phyloP scores from a whole-genome alignment of 2,329 filamentous ascomycete genomes.

The Grosmannia penicillata region DNA sequence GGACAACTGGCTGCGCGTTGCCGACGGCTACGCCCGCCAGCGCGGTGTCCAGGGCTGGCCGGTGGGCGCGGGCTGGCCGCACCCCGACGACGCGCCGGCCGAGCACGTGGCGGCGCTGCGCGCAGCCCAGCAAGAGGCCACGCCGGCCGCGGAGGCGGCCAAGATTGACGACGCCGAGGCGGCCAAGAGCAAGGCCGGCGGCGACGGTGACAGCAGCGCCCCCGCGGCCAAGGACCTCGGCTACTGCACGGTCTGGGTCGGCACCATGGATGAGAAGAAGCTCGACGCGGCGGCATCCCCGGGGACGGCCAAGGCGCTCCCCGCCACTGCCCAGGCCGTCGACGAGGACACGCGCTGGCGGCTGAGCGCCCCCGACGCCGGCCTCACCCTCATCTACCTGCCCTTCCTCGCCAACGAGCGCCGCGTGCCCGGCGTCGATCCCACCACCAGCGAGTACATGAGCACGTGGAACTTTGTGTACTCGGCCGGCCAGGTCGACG shows the following conservation, averaged over 20 bases:
- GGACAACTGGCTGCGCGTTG: constrained; percentile 92
- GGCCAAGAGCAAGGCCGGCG: neutral
- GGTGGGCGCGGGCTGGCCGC: constrained; percentile 86
- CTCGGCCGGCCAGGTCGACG: constrained; percentile 76
- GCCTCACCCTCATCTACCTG: constrained; percentile 80
- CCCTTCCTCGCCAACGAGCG: constrained; percentile 67
- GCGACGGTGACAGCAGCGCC: too few species aligned
- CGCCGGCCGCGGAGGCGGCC: constrained; percentile 34
- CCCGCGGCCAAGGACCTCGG: constrained; percentile 49
- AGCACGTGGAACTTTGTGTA: constrained; percentile 98
- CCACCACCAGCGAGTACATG: constrained; percentile 69
- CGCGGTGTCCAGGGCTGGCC: constrained; percentile 91
- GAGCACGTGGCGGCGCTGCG: constrained; percentile 52
- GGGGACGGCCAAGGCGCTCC: constrained; percentile 21
- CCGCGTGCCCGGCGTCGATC: constrained; percentile 68
- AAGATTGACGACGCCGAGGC: constrained; percentile 8
- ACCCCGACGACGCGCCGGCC: constrained; percentile 38
- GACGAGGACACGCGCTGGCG: constrained; percentile 53
- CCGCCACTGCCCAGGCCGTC: constrained; percentile 20
- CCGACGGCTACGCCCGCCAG: constrained; percentile 83
- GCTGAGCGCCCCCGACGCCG: constrained; percentile 62
- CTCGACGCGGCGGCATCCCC: constrained; percentile 36
- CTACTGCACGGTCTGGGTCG: constrained; percentile 93
- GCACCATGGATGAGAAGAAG: constrained; percentile 60
- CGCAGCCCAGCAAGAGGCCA: constrained; percentile 27